These are phyloP conservation scores for Chaetomium olivaceum DNA, from an alignment of 2,329 filamentous ascomycete genomes.

Conservation along the genomic window DNA sequence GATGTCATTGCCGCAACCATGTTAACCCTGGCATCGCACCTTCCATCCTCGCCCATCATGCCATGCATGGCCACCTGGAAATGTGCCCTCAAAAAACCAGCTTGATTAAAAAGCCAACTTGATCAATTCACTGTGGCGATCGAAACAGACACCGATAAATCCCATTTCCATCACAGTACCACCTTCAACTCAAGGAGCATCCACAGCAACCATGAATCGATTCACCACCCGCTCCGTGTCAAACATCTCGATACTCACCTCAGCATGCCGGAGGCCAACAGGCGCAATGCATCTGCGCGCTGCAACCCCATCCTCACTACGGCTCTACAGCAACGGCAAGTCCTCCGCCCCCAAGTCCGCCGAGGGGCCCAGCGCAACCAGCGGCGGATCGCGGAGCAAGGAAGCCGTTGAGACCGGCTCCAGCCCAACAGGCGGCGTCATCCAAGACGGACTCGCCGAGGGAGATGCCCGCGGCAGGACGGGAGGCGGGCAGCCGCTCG, in stretches of 20 bases:
- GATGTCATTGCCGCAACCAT: background rate
- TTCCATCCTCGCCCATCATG: background rate
- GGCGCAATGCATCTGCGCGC: constrained; percentile 16
- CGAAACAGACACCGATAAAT: background rate
- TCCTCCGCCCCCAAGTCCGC: constrained; percentile 32
- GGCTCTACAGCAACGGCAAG: constrained; percentile 16
- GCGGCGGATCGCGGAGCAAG: constrained; percentile 42
- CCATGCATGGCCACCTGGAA: too few species aligned
- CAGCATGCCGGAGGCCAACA: constrained; percentile 3
- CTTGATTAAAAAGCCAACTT: background rate
- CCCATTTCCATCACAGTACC: background rate
- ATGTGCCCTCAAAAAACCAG: too few species aligned
- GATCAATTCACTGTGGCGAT: background rate
- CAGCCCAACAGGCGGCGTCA: constrained; percentile 27
- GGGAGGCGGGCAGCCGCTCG: constrained; percentile 43
- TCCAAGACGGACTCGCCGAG: constrained; percentile 37
- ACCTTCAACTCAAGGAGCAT: background rate
- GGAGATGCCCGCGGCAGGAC: constrained; percentile 41
- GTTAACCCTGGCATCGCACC: background rate
- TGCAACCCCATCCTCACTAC: background rate
- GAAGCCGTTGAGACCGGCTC: constrained; percentile 36
- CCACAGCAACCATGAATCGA: background rate
- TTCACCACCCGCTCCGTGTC: background rate
- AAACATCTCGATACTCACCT: background rate
- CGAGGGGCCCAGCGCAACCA: constrained; percentile 34